Base-by-base conservation (phyloP, 2,329 filamentous ascomycete species). In the Talaromyces rugulosus region DNA sequence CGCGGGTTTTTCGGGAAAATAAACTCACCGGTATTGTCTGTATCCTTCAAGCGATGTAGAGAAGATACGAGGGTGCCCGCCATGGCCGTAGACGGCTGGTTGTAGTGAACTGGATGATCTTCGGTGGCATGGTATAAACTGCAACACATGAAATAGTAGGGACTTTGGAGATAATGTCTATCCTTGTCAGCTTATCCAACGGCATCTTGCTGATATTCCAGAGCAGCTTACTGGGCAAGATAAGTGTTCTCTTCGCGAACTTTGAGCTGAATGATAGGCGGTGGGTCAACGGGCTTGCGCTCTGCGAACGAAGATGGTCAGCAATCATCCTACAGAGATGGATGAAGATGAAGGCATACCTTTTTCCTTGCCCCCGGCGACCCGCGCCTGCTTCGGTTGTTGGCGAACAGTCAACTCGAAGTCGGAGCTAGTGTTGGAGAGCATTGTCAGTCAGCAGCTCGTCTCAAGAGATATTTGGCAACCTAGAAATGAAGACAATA, bases 251-350 rank as follows among this genome's bases (percentile, higher is more conserved):
- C 71, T 55, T 76, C 72, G 57, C 74, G 76, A 61, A 87, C 84
- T 74, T 77, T 75, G 54, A 96, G 82, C 77, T 94, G 87, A 53
- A 96, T 81, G 68, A 96, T 90, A 50, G 92, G 92, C 12, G 92
- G 92, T 58, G 78, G 92, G 73, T 96, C 92, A 70, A 96, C 86
- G 7, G 92, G 91, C 75, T 96, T 96, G 67, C 92, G 88, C 71
- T 91, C 89, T 90, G 72, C 61, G 52, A 18, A 42, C 36, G 8
- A 31, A 40, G 34, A 57, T 53, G 50, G 50, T 53, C 16, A 53
- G 31, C 18, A 16, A 40, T 59, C 33, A 50, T 44, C 28, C 42
- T 47, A 7, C 11, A 27, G 18, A 27, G 9, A 52, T 31, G 14
- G 40, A 30, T 34, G 30, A 14, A 18, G 16, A 23, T 34, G 30